Percentiles rank a stretch among this genome's conserved stretches.
These are phyloP conservation scores for Talaromyces funiculosus DNA, from an alignment of 2,329 filamentous ascomycete species.

Conservation along the genomic window DNA sequence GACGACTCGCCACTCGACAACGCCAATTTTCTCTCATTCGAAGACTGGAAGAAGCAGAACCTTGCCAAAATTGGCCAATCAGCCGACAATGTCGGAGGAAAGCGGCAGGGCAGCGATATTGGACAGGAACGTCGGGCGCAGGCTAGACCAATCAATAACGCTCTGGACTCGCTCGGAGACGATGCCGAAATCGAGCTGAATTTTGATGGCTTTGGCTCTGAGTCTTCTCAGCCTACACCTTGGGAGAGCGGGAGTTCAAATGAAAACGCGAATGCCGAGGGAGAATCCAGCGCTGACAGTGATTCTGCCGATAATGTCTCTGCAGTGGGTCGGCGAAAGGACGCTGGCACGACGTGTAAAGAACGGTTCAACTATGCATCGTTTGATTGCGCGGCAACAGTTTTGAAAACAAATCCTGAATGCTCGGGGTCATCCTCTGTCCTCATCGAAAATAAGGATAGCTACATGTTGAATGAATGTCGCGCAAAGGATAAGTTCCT, in stretches of 20 bases:
- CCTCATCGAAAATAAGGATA: slow-evolving; percentile 94
- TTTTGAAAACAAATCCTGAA: slow-evolving; percentile 81
- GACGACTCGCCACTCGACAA: slow-evolving; percentile 65
- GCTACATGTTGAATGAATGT: slow-evolving; percentile 95
- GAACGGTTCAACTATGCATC: slow-evolving; percentile 97
- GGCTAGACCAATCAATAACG: slow-evolving; percentile 55
- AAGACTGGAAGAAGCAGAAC: slow-evolving; percentile 97
- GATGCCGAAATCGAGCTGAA: slow-evolving; percentile 79
- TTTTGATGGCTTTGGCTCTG: slow-evolving; percentile 57
- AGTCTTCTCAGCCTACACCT: slow-evolving; percentile 28
- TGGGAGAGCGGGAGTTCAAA: slow-evolving; percentile 28
- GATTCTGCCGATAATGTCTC: slow-evolving; percentile 40
- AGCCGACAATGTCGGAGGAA: slow-evolving; percentile 59
- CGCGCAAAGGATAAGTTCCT: slow-evolving; percentile 82
- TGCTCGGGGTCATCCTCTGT: slow-evolving; percentile 85
- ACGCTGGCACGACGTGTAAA: slow-evolving; percentile 95
- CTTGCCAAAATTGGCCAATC: slow-evolving; percentile 77
- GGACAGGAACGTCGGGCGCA: slow-evolving; percentile 48
- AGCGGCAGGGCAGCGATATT: slow-evolving; percentile 45
- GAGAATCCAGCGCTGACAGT: slow-evolving; percentile 14
- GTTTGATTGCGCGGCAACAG: slow-evolving; percentile 90
- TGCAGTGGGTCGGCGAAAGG: slow-evolving; percentile 63
- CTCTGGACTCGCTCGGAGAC: slow-evolving; percentile 74
- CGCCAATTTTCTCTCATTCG: slow-evolving; percentile 87
- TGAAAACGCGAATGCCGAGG: slow-evolving; percentile 19